Percentiles rank a stretch among this genome's conserved stretches.
Evolutionary conservation across 805 yeast species (phyloP).

Genomic region (Saturnispora zaruensis): DNA sequence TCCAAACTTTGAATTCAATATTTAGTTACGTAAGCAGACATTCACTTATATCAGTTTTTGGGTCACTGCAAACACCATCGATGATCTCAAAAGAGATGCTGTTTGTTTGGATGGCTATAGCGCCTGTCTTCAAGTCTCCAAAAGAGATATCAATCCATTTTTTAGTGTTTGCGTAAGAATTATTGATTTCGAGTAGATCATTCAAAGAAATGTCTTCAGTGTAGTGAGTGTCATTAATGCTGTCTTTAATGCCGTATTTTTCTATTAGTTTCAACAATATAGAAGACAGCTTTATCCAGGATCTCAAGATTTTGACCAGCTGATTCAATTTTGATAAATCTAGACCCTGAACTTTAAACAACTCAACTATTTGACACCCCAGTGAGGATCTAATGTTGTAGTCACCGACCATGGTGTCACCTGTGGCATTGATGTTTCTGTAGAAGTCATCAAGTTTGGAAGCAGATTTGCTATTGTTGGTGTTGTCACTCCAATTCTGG

Average conservation of each 20-base stretch:
- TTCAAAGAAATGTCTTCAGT: background rate
- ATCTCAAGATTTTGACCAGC: conserved; percentile 19
- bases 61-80: conserved; percentile 4
- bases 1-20: background rate
- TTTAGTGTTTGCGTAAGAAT: background rate
- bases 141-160: conserved; percentile 5
- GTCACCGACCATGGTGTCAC: background rate
- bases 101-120: background rate
- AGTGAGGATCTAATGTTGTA: conserved; percentile 13
- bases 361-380: conserved; percentile 25
- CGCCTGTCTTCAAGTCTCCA: background rate
- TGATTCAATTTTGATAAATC: conserved; percentile 15
- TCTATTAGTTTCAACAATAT: conserved; percentile 16
- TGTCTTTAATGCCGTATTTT: background rate
- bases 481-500: conserved; percentile 17
- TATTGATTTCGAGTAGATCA: background rate
- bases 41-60: conserved; percentile 3
- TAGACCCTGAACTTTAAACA: conserved; percentile 23
- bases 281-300: conserved; percentile 24
- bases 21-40: background rate
- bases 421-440: conserved; percentile 14
- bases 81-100: background rate
- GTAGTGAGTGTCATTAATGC: background rate
- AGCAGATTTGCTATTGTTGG: conserved; percentile 1
- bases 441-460: conserved; percentile 17